A percentile compares a stretch with the other conserved stretches of the same genome.
Conservation (phyloP, 2,329 filamentous ascomycete species). For the Paramyrothecium sp. region DNA sequence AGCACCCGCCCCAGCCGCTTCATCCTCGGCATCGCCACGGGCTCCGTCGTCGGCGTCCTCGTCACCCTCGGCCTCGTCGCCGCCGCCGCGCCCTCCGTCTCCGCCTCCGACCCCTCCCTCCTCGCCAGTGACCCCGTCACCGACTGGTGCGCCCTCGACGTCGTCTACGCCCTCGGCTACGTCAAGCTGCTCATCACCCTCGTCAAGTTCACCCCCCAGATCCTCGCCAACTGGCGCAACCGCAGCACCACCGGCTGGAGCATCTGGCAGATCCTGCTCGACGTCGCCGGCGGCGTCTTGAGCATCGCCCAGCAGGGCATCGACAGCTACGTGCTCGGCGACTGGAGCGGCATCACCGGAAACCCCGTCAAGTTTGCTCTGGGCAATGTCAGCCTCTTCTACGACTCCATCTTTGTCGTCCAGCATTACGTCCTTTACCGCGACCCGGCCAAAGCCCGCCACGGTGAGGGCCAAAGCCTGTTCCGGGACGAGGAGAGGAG, state of each 20-base stretch:
- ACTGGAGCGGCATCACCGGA: slow-evolving; percentile 88
- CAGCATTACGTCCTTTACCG: slow-evolving; percentile 86
- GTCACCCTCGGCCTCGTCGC: slow-evolving; percentile 47
- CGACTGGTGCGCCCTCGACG: slow-evolving; percentile 62
- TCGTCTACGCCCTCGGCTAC: slow-evolving; percentile 71
- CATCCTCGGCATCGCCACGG: slow-evolving; percentile 68
- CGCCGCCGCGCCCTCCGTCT: slow-evolving; percentile 30
- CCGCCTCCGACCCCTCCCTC: slow-evolving; percentile 38
- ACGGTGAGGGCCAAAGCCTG: slow-evolving; percentile 20
- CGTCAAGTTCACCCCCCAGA: slow-evolving; percentile 90
- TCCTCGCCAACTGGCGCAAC: slow-evolving; percentile 78
- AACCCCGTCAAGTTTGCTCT: slow-evolving; percentile 90
- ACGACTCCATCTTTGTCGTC: slow-evolving; percentile 80
- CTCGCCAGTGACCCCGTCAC: slow-evolving; percentile 33
- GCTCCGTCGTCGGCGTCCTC: slow-evolving; percentile 62
- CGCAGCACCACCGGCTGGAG: slow-evolving; percentile 86
- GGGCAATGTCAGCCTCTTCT: slow-evolving; percentile 81
- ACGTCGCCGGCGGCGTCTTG: slow-evolving; percentile 77
- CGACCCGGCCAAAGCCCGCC: slow-evolving; percentile 5
- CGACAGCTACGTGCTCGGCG: slow-evolving; percentile 78
- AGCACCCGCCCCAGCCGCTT: slow-evolving; percentile 56
- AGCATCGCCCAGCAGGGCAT: slow-evolving; percentile 80
- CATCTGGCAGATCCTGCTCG: slow-evolving; percentile 80
- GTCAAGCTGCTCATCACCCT: slow-evolving; percentile 87
- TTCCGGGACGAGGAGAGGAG: slow-evolving; percentile 26